phyloP scores from a whole-genome alignment of 768 basidiomycete genomes.

The Cystofilobasidium capitatum region DNA sequence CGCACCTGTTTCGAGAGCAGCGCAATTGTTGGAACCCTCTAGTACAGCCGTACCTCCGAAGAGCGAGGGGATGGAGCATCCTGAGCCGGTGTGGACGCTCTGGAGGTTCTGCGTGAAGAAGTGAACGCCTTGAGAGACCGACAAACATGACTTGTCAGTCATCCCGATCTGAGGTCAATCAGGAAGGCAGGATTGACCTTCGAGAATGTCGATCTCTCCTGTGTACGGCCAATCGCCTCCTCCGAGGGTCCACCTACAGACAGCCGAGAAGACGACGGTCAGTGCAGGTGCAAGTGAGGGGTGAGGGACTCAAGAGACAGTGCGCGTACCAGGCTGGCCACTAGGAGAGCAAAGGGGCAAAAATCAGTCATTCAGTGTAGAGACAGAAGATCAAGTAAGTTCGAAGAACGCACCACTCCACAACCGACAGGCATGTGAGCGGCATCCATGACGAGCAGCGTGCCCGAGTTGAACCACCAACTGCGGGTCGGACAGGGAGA shows the following conservation, averaged over 20 bases:
- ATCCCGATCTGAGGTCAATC: neutral
- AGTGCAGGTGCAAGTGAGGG: no score
- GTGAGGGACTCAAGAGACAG: no score
- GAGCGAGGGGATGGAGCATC: slow-evolving; percentile 39
- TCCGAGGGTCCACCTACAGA: slow-evolving; percentile 19
- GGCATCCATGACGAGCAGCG: slow-evolving; percentile 15
- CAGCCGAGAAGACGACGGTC: no score
- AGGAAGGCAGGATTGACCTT: neutral
- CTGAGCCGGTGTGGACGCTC: slow-evolving; percentile 12
- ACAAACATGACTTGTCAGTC: neutral
- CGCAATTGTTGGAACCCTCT: slow-evolving; percentile 35
- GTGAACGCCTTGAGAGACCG: neutral
- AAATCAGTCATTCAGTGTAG: neutral
- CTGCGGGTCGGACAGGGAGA: no score
- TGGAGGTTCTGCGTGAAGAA: slow-evolving; percentile 4
- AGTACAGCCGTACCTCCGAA: slow-evolving; percentile 46
- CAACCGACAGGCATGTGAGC: slow-evolving; percentile 12
- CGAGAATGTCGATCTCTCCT: slow-evolving; percentile 24
- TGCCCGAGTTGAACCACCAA: neutral
- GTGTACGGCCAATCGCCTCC: slow-evolving; percentile 41
- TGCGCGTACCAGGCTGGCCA: slow-evolving; percentile 18
- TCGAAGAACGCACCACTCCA: neutral
- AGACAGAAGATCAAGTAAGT: neutral
- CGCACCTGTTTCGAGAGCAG: slow-evolving; percentile 29
- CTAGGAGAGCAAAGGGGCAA: neutral